These are phyloP conservation scores for Quercus agrifolia DNA, from an alignment of 306 rosid species.

Conservation along the genomic window DNA sequence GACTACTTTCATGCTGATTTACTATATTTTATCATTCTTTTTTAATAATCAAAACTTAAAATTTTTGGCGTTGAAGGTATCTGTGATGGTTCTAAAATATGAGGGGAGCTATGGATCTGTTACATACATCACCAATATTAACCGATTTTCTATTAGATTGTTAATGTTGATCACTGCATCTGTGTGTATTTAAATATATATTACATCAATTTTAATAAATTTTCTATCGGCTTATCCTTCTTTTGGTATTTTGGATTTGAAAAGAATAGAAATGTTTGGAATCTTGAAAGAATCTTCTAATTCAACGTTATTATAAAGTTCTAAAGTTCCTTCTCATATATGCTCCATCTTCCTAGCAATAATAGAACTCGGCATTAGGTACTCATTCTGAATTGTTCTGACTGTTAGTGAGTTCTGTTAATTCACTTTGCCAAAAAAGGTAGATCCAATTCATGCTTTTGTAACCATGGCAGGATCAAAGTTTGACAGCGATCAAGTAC, in stretches of 20 bases:
- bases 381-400: constrained; percentile 1
- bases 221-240: not conserved
- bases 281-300: not conserved
- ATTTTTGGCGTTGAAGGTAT: not conserved
- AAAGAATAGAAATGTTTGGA: not conserved
- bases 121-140: not conserved
- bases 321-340: not conserved
- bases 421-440: not conserved
- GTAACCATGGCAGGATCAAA: constrained; percentile 54
- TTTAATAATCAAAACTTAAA: not conserved
- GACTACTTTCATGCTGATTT: not conserved
- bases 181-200: too few species aligned
- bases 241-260: not conserved
- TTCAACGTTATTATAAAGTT: not conserved
- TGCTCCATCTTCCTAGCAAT: not conserved
- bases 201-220: not conserved
- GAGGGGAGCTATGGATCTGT: not conserved
- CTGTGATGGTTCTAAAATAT: not conserved
- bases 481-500: constrained; percentile 65
- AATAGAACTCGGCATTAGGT: not conserved
- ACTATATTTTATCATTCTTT: not conserved
- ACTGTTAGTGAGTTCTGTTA: constrained; percentile 6
- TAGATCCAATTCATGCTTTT: constrained; percentile 19
- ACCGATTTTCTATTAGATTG: not conserved
- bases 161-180: too few species aligned